Conservation (phyloP, 2,329 filamentous ascomycete species). For the Dothideomycetes sp. region DNA sequence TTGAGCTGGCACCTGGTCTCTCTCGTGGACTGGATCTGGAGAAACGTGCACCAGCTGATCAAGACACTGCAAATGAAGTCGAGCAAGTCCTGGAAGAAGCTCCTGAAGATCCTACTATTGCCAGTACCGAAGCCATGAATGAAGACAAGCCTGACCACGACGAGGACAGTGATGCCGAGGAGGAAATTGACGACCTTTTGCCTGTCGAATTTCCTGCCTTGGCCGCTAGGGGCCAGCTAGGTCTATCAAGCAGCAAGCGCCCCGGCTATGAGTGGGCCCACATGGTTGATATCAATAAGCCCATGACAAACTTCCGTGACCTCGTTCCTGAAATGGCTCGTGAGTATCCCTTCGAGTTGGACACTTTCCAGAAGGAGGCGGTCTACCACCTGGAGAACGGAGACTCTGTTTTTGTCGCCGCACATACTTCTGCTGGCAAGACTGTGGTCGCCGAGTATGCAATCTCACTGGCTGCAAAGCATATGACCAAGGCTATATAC, state of each 20-base stretch:
- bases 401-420: slow-evolving; percentile 95
- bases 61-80: slow-evolving; percentile 51
- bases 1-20: slow-evolving; percentile 76
- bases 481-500: slow-evolving; percentile 99
- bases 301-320: slow-evolving; percentile 88
- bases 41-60: slow-evolving; percentile 45
- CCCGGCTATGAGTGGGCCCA: slow-evolving; percentile 88
- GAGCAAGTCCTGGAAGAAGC: slow-evolving; percentile 49
- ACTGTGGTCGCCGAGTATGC: slow-evolving; percentile 98
- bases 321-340: slow-evolving; percentile 92
- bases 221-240: slow-evolving; percentile 69
- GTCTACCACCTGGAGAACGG: slow-evolving; percentile 95
- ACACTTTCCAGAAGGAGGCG: slow-evolving; percentile 97
- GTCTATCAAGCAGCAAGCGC: slow-evolving; percentile 59
- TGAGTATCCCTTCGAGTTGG: slow-evolving; percentile 93
- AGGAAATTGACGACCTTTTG: slow-evolving; percentile 72
- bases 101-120: slow-evolving; percentile 17
- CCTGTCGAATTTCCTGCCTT: slow-evolving; percentile 89
- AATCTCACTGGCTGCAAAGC: slow-evolving; percentile 88
- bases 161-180: slow-evolving; percentile 32
- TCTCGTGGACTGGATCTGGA: slow-evolving; percentile 65
- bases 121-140: slow-evolving; percentile 29
- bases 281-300: slow-evolving; percentile 90
- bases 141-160: slow-evolving; percentile 23
- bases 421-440: slow-evolving; percentile 95